Percentiles rank a stretch among this genome's conserved stretches.
Evolutionary conservation across 2,329 filamentous ascomycete species (phyloP).

Genomic region (Aspergillus pseudoviridinutans): DNA sequence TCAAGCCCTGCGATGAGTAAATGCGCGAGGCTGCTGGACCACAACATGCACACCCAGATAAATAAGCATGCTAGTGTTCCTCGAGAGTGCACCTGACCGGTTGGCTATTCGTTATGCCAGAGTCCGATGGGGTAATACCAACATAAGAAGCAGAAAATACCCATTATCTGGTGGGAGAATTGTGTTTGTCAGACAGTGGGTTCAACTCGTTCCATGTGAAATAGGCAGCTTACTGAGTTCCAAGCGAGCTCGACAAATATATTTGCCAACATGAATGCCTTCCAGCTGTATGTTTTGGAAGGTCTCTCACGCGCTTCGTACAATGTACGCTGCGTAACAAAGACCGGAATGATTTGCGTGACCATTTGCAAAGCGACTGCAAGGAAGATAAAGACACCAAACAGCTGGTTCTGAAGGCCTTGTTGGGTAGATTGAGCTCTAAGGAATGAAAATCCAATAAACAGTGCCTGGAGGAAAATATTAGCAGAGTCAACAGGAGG

Average conservation of each 20-base stretch:
- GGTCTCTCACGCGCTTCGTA: slow-evolving; percentile 57
- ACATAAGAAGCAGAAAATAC: slow-evolving; percentile 53
- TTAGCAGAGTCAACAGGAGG: neutral
- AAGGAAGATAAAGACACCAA: slow-evolving; percentile 74
- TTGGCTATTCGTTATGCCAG: slow-evolving; percentile 29
- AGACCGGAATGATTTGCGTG: slow-evolving; percentile 53
- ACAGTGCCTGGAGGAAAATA: slow-evolving; percentile 47
- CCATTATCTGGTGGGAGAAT: slow-evolving; percentile 43
- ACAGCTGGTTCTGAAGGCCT: slow-evolving; percentile 83
- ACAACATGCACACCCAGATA: slow-evolving; percentile 62
- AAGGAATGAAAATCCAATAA: slow-evolving; percentile 79
- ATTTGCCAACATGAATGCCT: slow-evolving; percentile 64
- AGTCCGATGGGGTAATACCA: slow-evolving; percentile 61
- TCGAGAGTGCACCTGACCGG: slow-evolving; percentile 40
- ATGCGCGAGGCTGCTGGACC: slow-evolving; percentile 63
- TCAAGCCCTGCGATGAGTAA: slow-evolving; percentile 55
- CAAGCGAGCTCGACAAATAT: slow-evolving; percentile 66
- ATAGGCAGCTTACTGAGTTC: slow-evolving; percentile 27
- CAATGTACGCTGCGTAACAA: slow-evolving; percentile 52
- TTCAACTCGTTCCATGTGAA: neutral
- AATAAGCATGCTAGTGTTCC: slow-evolving; percentile 62
- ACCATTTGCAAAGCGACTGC: slow-evolving; percentile 63
- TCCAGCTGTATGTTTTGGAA: slow-evolving; percentile 69
- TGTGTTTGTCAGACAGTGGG: no score
- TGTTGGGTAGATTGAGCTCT: slow-evolving; percentile 66